These are phyloP conservation scores for Tuber melanosporum DNA, from an alignment of 495 filamentous ascomycete species.

Conservation along the genomic window DNA sequence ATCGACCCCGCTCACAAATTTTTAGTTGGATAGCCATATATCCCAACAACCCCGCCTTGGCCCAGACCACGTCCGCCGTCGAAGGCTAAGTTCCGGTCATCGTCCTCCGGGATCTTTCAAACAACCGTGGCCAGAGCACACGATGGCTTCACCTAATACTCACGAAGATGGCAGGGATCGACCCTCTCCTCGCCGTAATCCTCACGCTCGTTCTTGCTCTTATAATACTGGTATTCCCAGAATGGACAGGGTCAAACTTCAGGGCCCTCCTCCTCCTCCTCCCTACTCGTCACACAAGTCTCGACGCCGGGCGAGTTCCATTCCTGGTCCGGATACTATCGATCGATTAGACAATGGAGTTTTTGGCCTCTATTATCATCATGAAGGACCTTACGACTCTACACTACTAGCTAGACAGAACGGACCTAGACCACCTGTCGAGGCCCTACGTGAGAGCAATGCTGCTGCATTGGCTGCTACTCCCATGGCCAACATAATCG, in stretches of 20 bases:
- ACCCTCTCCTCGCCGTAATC: constrained; percentile 6
- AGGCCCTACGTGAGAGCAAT: constrained; percentile 68
- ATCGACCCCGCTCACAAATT: constrained; percentile 18
- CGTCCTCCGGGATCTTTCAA: constrained; percentile 17
- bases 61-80: constrained; percentile 17
- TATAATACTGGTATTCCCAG: constrained; percentile 18
- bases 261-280: constrained; percentile 20
- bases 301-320: constrained; percentile 40
- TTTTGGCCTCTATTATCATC: constrained; percentile 63
- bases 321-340: constrained; percentile 69
- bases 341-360: constrained; percentile 66
- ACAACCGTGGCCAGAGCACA: constrained; percentile 8
- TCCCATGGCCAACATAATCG: constrained; percentile 68
- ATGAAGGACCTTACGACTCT: constrained; percentile 89
- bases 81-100: constrained; percentile 9
- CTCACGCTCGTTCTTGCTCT: constrained; percentile 7
- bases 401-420: constrained; percentile 60
- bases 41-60: background rate
- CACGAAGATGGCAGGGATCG: constrained; percentile 10
- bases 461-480: constrained; percentile 75
- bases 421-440: constrained; percentile 60
- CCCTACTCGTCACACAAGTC: constrained; percentile 45
- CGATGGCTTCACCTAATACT: background rate
- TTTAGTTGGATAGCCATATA: constrained; percentile 10
- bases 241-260: constrained; percentile 15